Percentiles rank a stretch among this genome's conserved stretches.
These are phyloP conservation scores for Xylaria sp. DNA, from an alignment of 495 filamentous ascomycete genomes.

Conservation along the genomic window DNA sequence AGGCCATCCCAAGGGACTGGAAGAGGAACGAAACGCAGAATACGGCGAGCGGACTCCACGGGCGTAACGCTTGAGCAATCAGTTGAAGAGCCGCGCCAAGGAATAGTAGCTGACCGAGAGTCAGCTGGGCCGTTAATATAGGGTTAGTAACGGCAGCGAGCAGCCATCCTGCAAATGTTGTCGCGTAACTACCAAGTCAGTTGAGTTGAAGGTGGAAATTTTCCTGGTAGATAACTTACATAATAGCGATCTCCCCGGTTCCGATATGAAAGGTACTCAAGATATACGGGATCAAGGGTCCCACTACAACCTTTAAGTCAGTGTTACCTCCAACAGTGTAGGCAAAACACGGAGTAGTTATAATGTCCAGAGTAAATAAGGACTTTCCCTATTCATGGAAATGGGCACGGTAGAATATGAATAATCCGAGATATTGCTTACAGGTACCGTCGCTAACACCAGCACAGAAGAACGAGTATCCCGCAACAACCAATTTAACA, in stretches of 20 bases:
- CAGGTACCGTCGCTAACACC: conserved; percentile 61
- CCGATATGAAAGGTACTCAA: conserved; percentile 54
- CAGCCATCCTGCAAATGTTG: conserved; percentile 57
- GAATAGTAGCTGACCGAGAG: conserved; percentile 55
- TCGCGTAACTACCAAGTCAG: conserved; percentile 43
- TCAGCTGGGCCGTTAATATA: conserved; percentile 51
- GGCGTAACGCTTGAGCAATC: conserved; percentile 53
- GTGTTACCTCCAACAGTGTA: not conserved
- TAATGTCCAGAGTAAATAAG: not conserved
- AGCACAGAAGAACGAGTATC: conserved; percentile 60
- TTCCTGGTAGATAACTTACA: conserved; percentile 38
- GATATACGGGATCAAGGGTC: conserved; percentile 63
- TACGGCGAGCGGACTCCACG: conserved; percentile 55
- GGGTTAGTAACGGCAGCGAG: conserved; percentile 56
- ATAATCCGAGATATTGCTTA: conserved; percentile 4
- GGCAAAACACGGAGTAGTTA: not conserved
- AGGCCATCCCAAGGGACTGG: conserved; percentile 57
- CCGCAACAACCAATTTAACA: conserved; percentile 56
- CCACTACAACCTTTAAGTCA: conserved; percentile 38
- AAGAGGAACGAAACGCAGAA: conserved; percentile 58
- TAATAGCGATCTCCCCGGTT: conserved; percentile 56
- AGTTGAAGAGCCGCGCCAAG: conserved; percentile 57
- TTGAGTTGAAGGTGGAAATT: not conserved
- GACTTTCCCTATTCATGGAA: not conserved
- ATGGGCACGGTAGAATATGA: not conserved